phyloP scores from a whole-genome alignment of 352 stramenopile species.

The Pythium biforme region DNA sequence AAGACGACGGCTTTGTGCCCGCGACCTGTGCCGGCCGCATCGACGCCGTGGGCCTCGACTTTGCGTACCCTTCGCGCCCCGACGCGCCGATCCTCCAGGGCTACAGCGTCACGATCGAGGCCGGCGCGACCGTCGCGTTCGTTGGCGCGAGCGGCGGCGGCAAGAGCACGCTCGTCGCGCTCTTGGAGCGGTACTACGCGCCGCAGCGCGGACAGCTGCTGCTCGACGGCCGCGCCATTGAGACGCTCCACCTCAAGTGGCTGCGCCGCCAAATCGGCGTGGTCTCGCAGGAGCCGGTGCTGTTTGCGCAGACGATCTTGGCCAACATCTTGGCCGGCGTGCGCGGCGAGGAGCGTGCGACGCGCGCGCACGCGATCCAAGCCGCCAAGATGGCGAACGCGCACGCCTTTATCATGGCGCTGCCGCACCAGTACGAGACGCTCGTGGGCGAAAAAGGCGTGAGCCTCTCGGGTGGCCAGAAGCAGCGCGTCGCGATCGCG shows the following conservation, averaged over 20 bases:
- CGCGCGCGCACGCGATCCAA: not conserved
- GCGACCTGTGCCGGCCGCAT: conserved; percentile 35
- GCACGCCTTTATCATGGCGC: conserved; percentile 7
- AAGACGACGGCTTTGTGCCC: conserved; percentile 27
- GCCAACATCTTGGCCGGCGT: conserved; percentile 14
- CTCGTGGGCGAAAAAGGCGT: conserved; percentile 30
- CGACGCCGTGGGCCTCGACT: conserved; percentile 47
- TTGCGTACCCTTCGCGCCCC: conserved; percentile 63
- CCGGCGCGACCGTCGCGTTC: conserved; percentile 31
- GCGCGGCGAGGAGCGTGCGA: not conserved
- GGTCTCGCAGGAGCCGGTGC: not conserved
- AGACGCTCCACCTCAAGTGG: conserved; percentile 44
- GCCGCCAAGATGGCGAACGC: not conserved
- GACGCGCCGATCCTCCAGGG: conserved; percentile 29
- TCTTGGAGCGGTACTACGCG: conserved; percentile 83
- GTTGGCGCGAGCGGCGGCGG: conserved; percentile 30
- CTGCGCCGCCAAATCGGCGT: not conserved
- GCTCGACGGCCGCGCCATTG: conserved; percentile 62
- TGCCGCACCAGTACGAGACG: conserved; percentile 36
- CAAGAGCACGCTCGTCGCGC: conserved; percentile 39
- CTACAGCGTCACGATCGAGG: conserved; percentile 29
- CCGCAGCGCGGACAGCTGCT: conserved; percentile 50
- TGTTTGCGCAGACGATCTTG: not conserved
- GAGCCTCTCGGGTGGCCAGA: conserved; percentile 48
- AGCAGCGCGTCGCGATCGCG: conserved; percentile 90